Evolutionary conservation across 1,139 yeast species (phyloP), one percentile per base, ranked within the genome.

Genomic region (Geotrichum candidum): DNA sequence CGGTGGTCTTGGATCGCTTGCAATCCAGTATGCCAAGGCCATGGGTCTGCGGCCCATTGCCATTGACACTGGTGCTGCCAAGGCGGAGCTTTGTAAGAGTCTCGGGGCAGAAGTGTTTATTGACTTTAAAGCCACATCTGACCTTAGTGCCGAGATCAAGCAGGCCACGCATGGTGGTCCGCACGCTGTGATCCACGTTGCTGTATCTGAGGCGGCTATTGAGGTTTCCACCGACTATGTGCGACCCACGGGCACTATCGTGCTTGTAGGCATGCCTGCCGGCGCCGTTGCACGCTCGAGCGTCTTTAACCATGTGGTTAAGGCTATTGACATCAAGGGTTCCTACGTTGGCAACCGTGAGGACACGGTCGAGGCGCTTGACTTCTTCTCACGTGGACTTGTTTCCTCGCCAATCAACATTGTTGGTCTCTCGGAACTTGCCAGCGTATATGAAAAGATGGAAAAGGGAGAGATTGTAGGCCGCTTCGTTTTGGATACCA

Each of bases 1-100:
- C 70, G 90, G 90, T 76, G 90, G 89, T 68, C 79, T 85, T 72
- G 90, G 90, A 66, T 82, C 88, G 35, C 76, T 85, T 63, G 88
- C 88, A 62, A 79, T 85, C 67, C 89, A 85, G 74, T 85, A 84
- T 75, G 88, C 88, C 63, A 81, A 78, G 70, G 88, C 88, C 65
- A 83, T 85, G 87, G 89, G 89, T 67, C 79, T 77, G 73, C 79
- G 88, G 72, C 87, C 84, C 63, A 64, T 84, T 54, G 88, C 83
- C 68, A 84, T 85, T 67, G 90, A 85, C 69, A 85, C 86, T 69
- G 88, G 88, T 70, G 82, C 70, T 13, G 86, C 77, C 58, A 85
- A 85, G 77, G 82, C 78, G 61, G 78, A 73, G 53, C 78, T 84
- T 64, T 80, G 77, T 72, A 76, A 78, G 72, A 64, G 73, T 13